Conservation (phyloP, 2,329 filamentous ascomycete species). For the Exserohilum turcica region DNA sequence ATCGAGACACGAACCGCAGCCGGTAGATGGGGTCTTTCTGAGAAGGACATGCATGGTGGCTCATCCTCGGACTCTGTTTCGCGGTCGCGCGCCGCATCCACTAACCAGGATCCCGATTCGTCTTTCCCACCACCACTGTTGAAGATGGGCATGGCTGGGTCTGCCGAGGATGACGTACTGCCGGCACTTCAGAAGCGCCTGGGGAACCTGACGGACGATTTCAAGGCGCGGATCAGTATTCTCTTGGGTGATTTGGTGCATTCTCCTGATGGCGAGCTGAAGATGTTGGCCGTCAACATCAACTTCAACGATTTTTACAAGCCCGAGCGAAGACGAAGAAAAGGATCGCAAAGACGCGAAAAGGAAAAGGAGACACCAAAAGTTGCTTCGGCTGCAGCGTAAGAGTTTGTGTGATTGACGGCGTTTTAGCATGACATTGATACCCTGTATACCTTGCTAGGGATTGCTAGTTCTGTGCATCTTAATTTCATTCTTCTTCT, state of each 20-base stretch:
- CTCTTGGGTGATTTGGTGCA: slow-evolving; percentile 88
- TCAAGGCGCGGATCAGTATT: slow-evolving; percentile 76
- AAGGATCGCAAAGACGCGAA: slow-evolving; percentile 34
- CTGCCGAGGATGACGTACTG: slow-evolving; percentile 67
- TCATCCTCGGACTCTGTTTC: slow-evolving; percentile 33
- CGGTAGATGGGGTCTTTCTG: slow-evolving; percentile 67
- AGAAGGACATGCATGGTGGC: slow-evolving; percentile 49
- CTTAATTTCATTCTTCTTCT: neutral
- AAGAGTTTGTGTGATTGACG: neutral
- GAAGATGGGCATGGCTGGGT: slow-evolving; percentile 40
- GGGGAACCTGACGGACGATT: slow-evolving; percentile 72
- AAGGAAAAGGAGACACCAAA: slow-evolving; percentile 39
- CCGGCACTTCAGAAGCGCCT: slow-evolving; percentile 77
- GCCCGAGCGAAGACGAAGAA: slow-evolving; percentile 69
- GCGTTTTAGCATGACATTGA: slow-evolving; percentile 5
- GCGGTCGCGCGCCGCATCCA: slow-evolving; percentile 26
- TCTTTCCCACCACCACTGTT: slow-evolving; percentile 52
- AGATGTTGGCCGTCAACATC: slow-evolving; percentile 95
- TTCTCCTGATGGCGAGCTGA: slow-evolving; percentile 92
- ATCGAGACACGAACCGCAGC: slow-evolving; percentile 69
- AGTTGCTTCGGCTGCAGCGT: neutral
- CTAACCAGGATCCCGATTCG: slow-evolving; percentile 43
- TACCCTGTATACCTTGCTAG: slow-evolving; percentile 8
- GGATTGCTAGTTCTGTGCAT: slow-evolving; percentile 9
- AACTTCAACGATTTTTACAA: slow-evolving; percentile 98